These are phyloP conservation scores for Psilocybe sp. DNA, from an alignment of 768 basidiomycete species.

Conservation along the genomic window DNA sequence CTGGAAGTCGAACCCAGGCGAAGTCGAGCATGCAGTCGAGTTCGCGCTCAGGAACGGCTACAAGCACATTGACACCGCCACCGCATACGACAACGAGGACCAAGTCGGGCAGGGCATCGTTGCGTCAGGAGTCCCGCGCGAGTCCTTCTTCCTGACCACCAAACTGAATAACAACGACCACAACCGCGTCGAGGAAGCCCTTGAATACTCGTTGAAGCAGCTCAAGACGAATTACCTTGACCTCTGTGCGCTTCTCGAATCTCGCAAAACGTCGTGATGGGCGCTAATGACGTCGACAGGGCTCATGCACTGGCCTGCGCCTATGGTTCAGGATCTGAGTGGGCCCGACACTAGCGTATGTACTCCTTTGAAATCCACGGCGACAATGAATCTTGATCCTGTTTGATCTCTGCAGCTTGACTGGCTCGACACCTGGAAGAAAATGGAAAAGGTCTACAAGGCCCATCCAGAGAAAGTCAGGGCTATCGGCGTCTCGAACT, in stretches of 20 bases:
- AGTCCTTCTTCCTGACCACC: conserved; percentile 78
- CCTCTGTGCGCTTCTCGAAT: conserved; percentile 47
- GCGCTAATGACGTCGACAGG: conserved; percentile 29
- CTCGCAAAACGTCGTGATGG: neutral
- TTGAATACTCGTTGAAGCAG: conserved; percentile 63
- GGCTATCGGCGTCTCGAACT: conserved; percentile 82
- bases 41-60: conserved; percentile 75
- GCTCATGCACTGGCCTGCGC: conserved; percentile 84
- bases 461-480: conserved; percentile 68
- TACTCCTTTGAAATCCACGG: neutral
- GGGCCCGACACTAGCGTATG: conserved; percentile 45
- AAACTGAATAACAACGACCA: conserved; percentile 70
- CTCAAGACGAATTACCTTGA: conserved; percentile 79
- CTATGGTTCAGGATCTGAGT: conserved; percentile 55
- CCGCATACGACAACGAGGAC: conserved; percentile 69
- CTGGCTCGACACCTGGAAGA: conserved; percentile 79
- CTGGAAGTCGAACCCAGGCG: conserved; percentile 72
- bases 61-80: conserved; percentile 68
- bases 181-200: conserved; percentile 51
- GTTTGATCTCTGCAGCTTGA: conserved; percentile 30
- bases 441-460: conserved; percentile 68
- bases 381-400: neutral
- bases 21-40: conserved; percentile 72
- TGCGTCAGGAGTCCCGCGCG: conserved; percentile 67
- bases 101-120: conserved; percentile 84